phyloP scores from a whole-genome alignment of 768 basidiomycete species.

The Russula sp. region DNA sequence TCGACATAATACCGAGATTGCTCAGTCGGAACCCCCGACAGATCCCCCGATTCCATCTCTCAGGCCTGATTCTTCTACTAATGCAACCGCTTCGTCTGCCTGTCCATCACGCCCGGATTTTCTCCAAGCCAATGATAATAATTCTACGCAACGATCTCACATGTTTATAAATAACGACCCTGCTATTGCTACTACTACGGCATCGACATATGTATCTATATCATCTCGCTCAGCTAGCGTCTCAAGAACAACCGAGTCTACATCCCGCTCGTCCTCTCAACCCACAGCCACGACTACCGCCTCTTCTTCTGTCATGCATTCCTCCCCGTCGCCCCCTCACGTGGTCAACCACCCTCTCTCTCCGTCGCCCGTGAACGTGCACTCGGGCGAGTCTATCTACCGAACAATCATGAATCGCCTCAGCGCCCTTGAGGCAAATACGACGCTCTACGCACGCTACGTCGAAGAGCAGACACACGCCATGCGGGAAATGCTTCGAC shows the following conservation, averaged over 20 bases:
- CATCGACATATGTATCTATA: conserved; percentile 15
- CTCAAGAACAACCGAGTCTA: background rate
- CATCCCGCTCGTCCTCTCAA: conserved; percentile 4
- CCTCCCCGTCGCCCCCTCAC: background rate
- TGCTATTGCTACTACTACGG: background rate
- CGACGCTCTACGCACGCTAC: conserved; percentile 76
- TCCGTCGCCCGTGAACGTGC: conserved; percentile 22
- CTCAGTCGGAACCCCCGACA: background rate
- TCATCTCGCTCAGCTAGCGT: background rate
- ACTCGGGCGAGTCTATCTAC: conserved; percentile 78
- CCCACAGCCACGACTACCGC: conserved; percentile 1
- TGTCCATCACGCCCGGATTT: background rate
- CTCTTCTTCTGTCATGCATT: conserved; percentile 11
- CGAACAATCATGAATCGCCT: conserved; percentile 94
- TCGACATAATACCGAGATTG: conserved; percentile 17
- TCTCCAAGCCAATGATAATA: background rate
- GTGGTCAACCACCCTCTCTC: conserved; percentile 8
- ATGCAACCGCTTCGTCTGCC: background rate
- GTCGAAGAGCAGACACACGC: conserved; percentile 82
- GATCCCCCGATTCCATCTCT: background rate
- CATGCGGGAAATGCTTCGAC: conserved; percentile 64
- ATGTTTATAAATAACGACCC: conserved; percentile 1
- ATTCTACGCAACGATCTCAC: background rate
- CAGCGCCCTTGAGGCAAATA: conserved; percentile 75
- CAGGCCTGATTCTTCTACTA: background rate